These are phyloP conservation scores for Hyaloperonospora arabidopsidis DNA, from an alignment of 352 stramenopile genomes.

Conservation along the genomic window DNA sequence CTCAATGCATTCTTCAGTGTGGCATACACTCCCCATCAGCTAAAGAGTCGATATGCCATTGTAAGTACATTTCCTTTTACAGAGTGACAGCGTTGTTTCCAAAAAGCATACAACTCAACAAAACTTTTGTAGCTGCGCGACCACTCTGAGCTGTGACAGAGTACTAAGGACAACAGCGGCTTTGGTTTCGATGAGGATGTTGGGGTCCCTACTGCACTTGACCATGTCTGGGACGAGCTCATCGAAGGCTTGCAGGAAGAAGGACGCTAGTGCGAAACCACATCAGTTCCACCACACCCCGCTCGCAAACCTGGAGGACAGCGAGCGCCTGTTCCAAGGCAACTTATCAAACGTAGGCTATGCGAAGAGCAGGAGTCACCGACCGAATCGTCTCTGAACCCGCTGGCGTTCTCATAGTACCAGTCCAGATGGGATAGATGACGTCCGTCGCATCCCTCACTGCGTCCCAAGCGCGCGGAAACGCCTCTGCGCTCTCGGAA, in stretches of 20 bases:
- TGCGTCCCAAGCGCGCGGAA: not conserved
- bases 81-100: not conserved
- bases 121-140: no score
- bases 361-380: not conserved
- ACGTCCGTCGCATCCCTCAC: not conserved
- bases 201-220: not conserved
- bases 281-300: no score
- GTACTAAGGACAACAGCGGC: not conserved
- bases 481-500: not conserved
- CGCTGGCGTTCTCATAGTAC: no score
- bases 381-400: not conserved
- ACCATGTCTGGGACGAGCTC: not conserved
- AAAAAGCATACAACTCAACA: not conserved
- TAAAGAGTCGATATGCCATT: not conserved
- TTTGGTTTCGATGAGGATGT: not conserved
- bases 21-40: not conserved
- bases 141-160: no score
- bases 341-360: not conserved
- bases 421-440: not conserved
- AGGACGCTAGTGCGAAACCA: not conserved
- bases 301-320: no score
- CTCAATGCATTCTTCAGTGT: not conserved
- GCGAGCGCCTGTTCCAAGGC: not conserved
- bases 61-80: not conserved
- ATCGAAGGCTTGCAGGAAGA: not conserved